Evolutionary conservation across 1,139 yeast species (phyloP).

Genomic region (Pichia norvegensis): DNA sequence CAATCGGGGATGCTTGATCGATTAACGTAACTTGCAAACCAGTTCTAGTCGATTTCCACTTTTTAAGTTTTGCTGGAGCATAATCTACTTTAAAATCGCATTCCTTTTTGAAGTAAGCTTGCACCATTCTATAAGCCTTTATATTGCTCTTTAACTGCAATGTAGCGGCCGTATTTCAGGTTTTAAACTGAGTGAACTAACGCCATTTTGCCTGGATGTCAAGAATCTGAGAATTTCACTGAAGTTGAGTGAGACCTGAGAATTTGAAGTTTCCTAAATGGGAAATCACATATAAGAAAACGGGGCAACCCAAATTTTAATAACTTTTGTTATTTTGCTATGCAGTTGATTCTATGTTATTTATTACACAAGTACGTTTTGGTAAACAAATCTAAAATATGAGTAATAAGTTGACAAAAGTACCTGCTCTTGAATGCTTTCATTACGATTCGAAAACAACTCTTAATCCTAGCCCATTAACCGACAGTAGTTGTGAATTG

Average conservation of each 20-base stretch:
- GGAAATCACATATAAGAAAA: not conserved
- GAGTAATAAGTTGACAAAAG: not conserved
- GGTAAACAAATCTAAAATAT: not conserved
- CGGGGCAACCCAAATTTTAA: conserved; percentile 6
- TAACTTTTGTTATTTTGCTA: not conserved
- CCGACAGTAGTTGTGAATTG: not conserved
- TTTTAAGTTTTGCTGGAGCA: conserved; percentile 56
- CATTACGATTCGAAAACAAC: not conserved
- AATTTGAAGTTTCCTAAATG: not conserved
- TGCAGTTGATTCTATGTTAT: not conserved
- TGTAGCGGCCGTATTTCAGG: not conserved
- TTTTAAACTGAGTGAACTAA: not conserved
- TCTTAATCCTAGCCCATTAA: conserved; percentile 6
- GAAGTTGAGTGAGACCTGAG: too few relatives aligned
- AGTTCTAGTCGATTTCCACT: conserved; percentile 69
- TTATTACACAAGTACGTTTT: not conserved
- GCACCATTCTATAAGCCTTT: conserved; percentile 9
- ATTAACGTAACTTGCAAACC: conserved; percentile 76
- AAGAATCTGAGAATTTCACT: too few relatives aligned
- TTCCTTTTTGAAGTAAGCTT: conserved; percentile 35
- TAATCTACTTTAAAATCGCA: conserved; percentile 51
- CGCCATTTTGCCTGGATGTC: too few relatives aligned
- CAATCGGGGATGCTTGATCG: conserved; percentile 79
- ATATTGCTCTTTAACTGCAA: not conserved
- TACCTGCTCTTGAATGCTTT: conserved; percentile 2